phyloP scores from a whole-genome alignment of 2,329 filamentous ascomycete species.

The Knoxdaviesia capensis region DNA sequence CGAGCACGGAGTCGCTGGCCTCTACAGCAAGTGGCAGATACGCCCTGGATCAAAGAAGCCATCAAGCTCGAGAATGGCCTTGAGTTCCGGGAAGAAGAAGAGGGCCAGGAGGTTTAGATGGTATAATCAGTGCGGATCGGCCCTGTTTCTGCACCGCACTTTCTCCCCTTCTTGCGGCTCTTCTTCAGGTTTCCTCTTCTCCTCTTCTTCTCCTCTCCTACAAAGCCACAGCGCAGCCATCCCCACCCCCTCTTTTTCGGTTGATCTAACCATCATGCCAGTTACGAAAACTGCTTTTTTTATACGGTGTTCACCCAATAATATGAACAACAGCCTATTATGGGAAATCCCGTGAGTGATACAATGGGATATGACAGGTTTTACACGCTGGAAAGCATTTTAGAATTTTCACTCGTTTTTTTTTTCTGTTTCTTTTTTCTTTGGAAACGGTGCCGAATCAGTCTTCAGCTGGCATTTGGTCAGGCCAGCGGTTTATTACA shows the following conservation, averaged over 20 bases:
- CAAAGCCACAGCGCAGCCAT: background rate
- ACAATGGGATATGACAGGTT: no score
- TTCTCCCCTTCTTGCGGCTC: constrained; percentile 3
- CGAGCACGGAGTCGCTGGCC: constrained; percentile 62
- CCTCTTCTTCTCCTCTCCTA: constrained; percentile 1
- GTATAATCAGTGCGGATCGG: constrained; percentile 1
- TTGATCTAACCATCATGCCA: background rate
- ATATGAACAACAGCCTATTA: no score
- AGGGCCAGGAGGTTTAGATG: constrained; percentile 27
- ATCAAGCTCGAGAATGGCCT: constrained; percentile 47
- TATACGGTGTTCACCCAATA: background rate
- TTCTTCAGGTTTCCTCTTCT: constrained; percentile 5
- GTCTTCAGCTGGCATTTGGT: no score
- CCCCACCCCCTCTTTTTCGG: background rate
- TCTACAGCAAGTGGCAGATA: constrained; percentile 50
- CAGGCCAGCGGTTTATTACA: no score
- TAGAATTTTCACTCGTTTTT: background rate
- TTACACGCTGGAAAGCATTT: no score
- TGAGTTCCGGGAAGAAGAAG: constrained; percentile 36
- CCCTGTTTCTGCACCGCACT: constrained; percentile 1
- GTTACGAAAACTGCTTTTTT: background rate
- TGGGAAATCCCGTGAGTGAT: no score
- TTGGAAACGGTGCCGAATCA: background rate
- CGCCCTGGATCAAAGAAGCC: constrained; percentile 58
- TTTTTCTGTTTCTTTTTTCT: constrained; percentile 5